Evolutionary conservation across 1,139 yeast species (phyloP), one percentile per base, ranked within the genome.

Genomic region (Scheffersomyces stambukii): DNA sequence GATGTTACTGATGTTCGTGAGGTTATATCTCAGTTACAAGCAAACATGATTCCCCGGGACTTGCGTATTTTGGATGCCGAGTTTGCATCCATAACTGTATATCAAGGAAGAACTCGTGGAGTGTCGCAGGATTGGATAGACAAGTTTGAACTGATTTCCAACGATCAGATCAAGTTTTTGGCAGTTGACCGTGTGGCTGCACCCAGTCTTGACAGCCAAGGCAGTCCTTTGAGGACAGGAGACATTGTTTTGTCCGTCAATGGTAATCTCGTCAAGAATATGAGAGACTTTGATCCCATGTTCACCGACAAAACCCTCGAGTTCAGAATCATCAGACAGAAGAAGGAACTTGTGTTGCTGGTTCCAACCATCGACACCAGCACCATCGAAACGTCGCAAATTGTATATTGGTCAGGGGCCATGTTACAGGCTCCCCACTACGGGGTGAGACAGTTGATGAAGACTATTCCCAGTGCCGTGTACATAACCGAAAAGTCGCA

Each of bases 361-460:
- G 86, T 83, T 5, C 79, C 84, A 8, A 79, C 94, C 2, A 66
- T 73, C 2, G 67, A 70, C 17, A 67, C 83, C 6, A 65, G 68
- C 13, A 65, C 68, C 19, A 61, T 79, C 27, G 71, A 76, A 31
- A 84, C 95, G 1, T 70, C 74, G 23, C 78, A 80, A 34, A 64
- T 85, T 23, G 79, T 82, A 5, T 66, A 71, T 33, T 88, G 95
- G 91, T 76, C 89, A 33, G 96, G 96, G 17, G 81, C 88, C 23
- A 60, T 81, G 4, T 50, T 76, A 17, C 73, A 72, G 42, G 64
- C 75, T 4, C 82, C 85, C 21, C 72, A 66, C 40, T 64, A 57
- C 37, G 69, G 64, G 19, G 60, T 61, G 41, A 55, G 64, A 45
- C 95, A 85, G 58, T 77, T 83, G 27, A 79, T 83, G 74, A 77